Evolutionary conservation across 768 basidiomycete species (phyloP).

Genomic region (Tulasnella sp.): DNA sequence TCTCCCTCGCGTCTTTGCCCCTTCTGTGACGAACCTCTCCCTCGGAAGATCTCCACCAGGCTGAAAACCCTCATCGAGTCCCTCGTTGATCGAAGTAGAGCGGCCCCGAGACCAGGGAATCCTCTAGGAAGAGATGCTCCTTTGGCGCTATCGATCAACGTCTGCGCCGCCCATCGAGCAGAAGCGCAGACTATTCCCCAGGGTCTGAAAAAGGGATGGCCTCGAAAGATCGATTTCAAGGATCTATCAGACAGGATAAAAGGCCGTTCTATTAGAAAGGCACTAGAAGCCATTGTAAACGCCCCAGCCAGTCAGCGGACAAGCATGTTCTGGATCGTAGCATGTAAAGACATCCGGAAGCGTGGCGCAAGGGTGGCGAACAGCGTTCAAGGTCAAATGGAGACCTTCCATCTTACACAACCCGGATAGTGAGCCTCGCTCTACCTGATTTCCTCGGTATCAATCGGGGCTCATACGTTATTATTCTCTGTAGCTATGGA

Average conservation of each 20-base stretch:
- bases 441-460: neutral
- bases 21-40: constrained; percentile 67
- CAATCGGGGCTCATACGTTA: neutral
- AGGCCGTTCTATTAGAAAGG: constrained; percentile 44
- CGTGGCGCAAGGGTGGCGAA: constrained; percentile 63
- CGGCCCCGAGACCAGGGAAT: constrained; percentile 65
- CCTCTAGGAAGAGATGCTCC: constrained; percentile 57
- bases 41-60: constrained; percentile 56
- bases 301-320: constrained; percentile 36
- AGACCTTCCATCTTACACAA: constrained; percentile 74
- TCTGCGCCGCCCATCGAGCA: constrained; percentile 76
- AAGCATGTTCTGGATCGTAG: constrained; percentile 66
- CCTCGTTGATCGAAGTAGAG: constrained; percentile 52
- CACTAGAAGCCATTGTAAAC: constrained; percentile 46
- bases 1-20: constrained; percentile 65
- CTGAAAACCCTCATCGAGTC: constrained; percentile 53
- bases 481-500: constrained; percentile 60
- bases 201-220: constrained; percentile 71
- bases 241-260: constrained; percentile 52
- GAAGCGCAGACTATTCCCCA: constrained; percentile 69
- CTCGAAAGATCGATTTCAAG: constrained; percentile 64
- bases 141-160: constrained; percentile 54
- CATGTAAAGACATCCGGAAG: constrained; percentile 57
- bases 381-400: constrained; percentile 70
- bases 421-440: constrained; percentile 76